A percentile compares a stretch with the other conserved stretches of the same genome.
phyloP scores from a whole-genome alignment of 169 alveolate species.

The Eimeria sp. region DNA sequence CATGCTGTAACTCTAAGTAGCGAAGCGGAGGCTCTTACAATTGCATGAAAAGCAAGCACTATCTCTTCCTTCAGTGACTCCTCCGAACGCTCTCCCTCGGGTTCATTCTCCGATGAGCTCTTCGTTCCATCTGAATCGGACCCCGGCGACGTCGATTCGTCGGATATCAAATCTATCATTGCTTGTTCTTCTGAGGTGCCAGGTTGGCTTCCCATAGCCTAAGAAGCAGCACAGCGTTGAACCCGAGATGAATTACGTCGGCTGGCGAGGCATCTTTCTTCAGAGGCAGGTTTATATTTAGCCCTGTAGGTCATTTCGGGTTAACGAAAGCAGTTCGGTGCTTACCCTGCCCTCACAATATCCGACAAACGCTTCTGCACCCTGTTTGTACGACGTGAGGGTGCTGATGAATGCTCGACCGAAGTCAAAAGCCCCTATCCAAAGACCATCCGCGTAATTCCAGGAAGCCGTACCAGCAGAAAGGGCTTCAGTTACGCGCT shows the following conservation, averaged over 20 bases:
- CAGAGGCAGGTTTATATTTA: not conserved
- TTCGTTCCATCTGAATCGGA: not conserved
- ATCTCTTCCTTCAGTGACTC: constrained; percentile 27
- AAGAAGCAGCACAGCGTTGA: not conserved
- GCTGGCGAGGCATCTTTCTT: not conserved
- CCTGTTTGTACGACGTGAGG: not conserved
- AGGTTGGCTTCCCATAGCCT: constrained; percentile 22
- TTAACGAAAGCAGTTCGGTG: not conserved
- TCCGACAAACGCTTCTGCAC: constrained; percentile 61
- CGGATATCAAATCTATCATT: constrained; percentile 53
- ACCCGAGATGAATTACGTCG: not conserved
- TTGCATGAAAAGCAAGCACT: constrained; percentile 9
- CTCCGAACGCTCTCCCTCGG: not conserved
- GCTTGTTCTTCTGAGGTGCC: constrained; percentile 23
- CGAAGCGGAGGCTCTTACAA: not conserved
- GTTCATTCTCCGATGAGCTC: not conserved
- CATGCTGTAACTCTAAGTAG: not conserved
- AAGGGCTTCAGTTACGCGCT: constrained; percentile 51
- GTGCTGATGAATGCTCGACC: constrained; percentile 47
- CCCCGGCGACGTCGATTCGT: not conserved
- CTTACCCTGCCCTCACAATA: constrained; percentile 46
- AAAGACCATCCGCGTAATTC: constrained; percentile 78
- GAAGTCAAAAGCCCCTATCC: constrained; percentile 74
- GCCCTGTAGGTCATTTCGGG: not conserved
- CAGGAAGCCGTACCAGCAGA: constrained; percentile 76